These are phyloP conservation scores for Eragrostis nindensis DNA, from an alignment of 176 grass and related monocot species.

Conservation along the genomic window DNA sequence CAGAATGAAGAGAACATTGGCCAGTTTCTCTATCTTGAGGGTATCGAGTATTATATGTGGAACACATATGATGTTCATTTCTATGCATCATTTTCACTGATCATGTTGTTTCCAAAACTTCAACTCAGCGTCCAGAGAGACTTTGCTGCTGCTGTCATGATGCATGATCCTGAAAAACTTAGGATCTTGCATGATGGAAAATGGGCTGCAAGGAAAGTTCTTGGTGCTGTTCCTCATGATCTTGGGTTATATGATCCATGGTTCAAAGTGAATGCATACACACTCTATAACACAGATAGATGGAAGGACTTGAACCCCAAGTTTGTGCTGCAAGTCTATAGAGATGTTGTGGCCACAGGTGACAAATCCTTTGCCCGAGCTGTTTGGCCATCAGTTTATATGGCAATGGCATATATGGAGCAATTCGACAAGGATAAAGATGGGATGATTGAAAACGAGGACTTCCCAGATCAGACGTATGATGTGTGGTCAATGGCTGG, in stretches of 20 bases:
- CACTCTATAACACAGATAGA: slow-evolving; percentile 87
- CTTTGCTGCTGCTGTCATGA: slow-evolving; percentile 92
- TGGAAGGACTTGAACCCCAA: slow-evolving; percentile 98
- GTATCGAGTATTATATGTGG: slow-evolving; percentile 96
- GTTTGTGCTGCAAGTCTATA: slow-evolving; percentile 94
- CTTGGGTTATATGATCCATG: slow-evolving; percentile 94
- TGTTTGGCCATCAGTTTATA: slow-evolving; percentile 98
- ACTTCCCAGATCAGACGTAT: slow-evolving; percentile 95
- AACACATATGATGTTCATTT: slow-evolving; percentile 99
- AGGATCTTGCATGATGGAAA: slow-evolving; percentile 78
- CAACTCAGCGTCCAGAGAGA: slow-evolving; percentile 93
- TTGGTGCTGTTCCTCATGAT: slow-evolving; percentile 96
- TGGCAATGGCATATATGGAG: slow-evolving; percentile 98
- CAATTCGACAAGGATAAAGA: slow-evolving; percentile 99
- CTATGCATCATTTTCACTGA: slow-evolving; percentile 87
- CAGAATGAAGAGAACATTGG: slow-evolving; percentile 93
- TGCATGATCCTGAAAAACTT: slow-evolving; percentile 93
- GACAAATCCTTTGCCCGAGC: slow-evolving; percentile 86
- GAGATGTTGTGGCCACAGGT: slow-evolving; percentile 81
- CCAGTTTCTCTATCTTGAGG: slow-evolving; percentile 98
- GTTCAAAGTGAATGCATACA: slow-evolving; percentile 96
- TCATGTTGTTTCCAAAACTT: slow-evolving; percentile 89
- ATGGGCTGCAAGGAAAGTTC: slow-evolving; percentile 83
- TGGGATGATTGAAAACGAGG: slow-evolving; percentile 99
- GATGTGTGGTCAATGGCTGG: slow-evolving; percentile 94